Evolutionary conservation across 2,329 filamentous ascomycete species (phyloP).

Genomic region (Colletotrichum truncatum): DNA sequence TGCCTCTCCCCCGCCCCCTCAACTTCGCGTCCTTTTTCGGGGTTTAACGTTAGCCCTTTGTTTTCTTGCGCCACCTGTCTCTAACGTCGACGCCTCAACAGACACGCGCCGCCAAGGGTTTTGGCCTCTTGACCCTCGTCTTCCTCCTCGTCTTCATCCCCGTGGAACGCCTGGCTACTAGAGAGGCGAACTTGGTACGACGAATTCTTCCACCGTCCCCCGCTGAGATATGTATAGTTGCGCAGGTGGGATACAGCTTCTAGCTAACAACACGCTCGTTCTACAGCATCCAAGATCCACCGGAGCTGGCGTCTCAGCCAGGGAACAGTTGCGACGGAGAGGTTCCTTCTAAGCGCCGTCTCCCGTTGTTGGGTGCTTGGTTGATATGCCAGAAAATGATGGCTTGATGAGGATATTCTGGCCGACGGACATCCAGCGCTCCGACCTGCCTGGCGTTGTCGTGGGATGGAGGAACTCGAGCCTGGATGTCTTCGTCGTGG

Average conservation of each 20-base stretch:
- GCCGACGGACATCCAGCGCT: conserved; percentile 85
- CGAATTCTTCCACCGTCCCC: conserved; percentile 28
- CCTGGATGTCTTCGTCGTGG: conserved; percentile 88
- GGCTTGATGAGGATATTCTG: conserved; percentile 98
- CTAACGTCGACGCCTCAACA: conserved; percentile 44
- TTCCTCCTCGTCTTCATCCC: conserved; percentile 89
- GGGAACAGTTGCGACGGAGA: conserved; percentile 92
- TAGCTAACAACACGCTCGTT: conserved; percentile 33
- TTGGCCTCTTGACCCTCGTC: conserved; percentile 81
- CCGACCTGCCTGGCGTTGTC: conserved; percentile 81
- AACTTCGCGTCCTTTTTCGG: neutral
- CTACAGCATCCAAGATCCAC: conserved; percentile 82
- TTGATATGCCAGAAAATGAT: conserved; percentile 78
- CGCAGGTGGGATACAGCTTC: conserved; percentile 32
- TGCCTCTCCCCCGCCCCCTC: neutral
- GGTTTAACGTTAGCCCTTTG: neutral
- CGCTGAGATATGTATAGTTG: conserved; percentile 21
- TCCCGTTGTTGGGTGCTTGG: conserved; percentile 38
- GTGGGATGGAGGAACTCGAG: conserved; percentile 96
- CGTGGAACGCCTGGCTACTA: conserved; percentile 81
- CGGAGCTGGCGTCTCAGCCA: conserved; percentile 86
- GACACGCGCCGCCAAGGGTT: conserved; percentile 87
- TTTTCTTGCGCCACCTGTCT: conserved; percentile 20
- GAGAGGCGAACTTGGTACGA: conserved; percentile 82
- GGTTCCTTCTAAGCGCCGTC: conserved; percentile 82